Conservation (phyloP, 1,139 yeast genomes). For the Suhomyces guaymorum region DNA sequence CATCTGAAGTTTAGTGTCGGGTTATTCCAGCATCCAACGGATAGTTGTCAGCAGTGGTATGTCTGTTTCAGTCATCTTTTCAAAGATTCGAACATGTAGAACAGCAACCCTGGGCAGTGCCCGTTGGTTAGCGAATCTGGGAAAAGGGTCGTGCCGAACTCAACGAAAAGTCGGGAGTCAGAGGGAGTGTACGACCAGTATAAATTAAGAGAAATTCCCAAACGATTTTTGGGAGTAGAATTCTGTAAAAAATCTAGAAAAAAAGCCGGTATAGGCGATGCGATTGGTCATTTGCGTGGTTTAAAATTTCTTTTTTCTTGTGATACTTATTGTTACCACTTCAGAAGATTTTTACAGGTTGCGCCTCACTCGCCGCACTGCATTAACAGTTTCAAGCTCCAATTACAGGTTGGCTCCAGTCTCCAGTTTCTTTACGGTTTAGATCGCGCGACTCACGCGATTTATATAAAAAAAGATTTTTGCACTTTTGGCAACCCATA, state of each 20-base stretch:
- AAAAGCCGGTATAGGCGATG: conserved; percentile 15
- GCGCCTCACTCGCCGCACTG: conserved; percentile 1
- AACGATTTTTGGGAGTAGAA: conserved; percentile 8
- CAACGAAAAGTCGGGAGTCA: conserved; percentile 9
- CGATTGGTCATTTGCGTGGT: conserved; percentile 15
- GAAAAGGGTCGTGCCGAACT: conserved; percentile 17
- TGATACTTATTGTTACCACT: conserved; percentile 8
- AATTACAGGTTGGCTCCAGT: conserved; percentile 3
- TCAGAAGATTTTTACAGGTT: conserved; percentile 6
- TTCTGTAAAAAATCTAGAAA: conserved; percentile 11
- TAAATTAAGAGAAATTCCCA: conserved; percentile 16
- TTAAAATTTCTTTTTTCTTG: conserved; percentile 11
- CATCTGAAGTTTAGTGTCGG: too few species aligned
- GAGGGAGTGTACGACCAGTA: conserved; percentile 10
- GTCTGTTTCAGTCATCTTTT: too few species aligned
- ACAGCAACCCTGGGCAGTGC: not conserved
- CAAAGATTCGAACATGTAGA: not conserved
- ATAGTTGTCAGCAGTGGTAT: too few species aligned
- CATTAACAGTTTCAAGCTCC: conserved; percentile 1
- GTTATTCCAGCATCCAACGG: too few species aligned
- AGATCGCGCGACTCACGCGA: conserved; percentile 11
- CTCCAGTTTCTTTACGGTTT: conserved; percentile 10
- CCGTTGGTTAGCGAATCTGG: not conserved
- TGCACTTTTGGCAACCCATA: conserved; percentile 15
- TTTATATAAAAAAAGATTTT: conserved; percentile 17